These are phyloP conservation scores for Microdochium bolleyi DNA, from an alignment of 2,329 filamentous ascomycete genomes.

Conservation along the genomic window DNA sequence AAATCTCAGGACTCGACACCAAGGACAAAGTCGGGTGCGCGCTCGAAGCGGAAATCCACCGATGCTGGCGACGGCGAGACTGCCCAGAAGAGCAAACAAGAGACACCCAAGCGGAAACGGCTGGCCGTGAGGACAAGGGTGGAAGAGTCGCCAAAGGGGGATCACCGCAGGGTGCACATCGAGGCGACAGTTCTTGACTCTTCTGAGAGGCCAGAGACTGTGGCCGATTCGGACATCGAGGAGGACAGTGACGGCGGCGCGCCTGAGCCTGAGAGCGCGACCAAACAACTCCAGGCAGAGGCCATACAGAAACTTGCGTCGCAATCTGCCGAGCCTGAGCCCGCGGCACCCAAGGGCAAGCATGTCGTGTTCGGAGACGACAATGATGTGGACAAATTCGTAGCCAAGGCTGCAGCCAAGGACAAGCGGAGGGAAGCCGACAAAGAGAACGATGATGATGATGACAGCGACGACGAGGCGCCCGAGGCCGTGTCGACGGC, in stretches of 20 bases:
- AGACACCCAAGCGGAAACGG: neutral
- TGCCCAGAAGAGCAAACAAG: neutral
- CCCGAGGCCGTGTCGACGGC: conserved; percentile 51
- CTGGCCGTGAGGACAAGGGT: neutral
- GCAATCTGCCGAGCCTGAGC: conserved; percentile 8
- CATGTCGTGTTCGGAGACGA: conserved; percentile 23
- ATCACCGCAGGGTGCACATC: neutral
- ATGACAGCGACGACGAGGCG: conserved; percentile 44
- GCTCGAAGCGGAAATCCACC: neutral
- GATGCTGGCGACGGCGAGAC: neutral
- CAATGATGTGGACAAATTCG: conserved; percentile 21
- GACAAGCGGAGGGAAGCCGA: conserved; percentile 2
- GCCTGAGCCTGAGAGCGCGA: conserved; percentile 14
- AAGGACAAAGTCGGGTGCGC: neutral
- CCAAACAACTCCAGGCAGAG: conserved; percentile 21
- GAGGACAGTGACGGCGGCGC: conserved; percentile 2
- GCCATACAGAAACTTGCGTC: conserved; percentile 16
- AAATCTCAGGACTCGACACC: neutral
- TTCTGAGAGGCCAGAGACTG: neutral
- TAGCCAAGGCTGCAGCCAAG: conserved; percentile 14
- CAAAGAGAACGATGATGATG: conserved; percentile 22
- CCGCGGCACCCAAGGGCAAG: conserved; percentile 15
- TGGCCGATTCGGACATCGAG: conserved; percentile 13
- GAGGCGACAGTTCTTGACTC: neutral
- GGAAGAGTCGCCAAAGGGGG: neutral